Evolutionary conservation across 371 early-diverging fungal genomes (phyloP).

Genomic region (Mucor saturninus): DNA sequence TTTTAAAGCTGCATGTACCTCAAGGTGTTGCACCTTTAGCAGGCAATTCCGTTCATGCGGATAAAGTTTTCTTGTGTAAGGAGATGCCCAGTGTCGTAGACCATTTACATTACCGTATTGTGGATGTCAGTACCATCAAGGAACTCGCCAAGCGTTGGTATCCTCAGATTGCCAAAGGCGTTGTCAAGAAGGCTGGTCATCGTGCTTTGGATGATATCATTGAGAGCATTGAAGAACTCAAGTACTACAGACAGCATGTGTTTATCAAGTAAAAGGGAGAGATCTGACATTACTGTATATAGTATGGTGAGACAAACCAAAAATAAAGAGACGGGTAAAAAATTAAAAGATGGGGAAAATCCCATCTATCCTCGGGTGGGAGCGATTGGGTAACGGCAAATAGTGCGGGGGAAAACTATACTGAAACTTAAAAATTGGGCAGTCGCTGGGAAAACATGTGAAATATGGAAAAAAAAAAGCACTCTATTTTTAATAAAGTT

Average conservation of each 20-base stretch:
- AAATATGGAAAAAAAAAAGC: background rate
- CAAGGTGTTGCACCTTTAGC: conserved; percentile 75
- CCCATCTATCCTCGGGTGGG: too few relatives aligned
- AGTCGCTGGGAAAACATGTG: background rate
- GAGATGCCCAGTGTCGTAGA: conserved; percentile 84
- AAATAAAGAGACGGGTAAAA: background rate
- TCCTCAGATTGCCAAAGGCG: conserved; percentile 47
- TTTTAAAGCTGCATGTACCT: conserved; percentile 74
- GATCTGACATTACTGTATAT: conserved; percentile 11
- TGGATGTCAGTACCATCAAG: conserved; percentile 92
- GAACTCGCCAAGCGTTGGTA: conserved; percentile 86
- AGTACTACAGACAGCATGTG: conserved; percentile 68
- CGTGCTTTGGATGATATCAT: conserved; percentile 91
- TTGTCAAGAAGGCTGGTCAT: conserved; percentile 64
- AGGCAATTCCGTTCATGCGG: conserved; percentile 94
- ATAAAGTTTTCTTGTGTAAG: conserved; percentile 80
- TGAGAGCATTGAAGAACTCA: conserved; percentile 88
- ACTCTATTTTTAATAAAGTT: too few relatives aligned
- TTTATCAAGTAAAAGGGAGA: conserved; percentile 53
- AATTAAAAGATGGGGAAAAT: conserved; percentile 7
- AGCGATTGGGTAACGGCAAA: background rate
- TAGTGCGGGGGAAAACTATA: background rate
- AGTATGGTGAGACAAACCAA: background rate
- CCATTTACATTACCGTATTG: conserved; percentile 86
- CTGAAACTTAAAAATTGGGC: too few relatives aligned